Conservation (phyloP, 441 rosid genomes). For the Hypseocharis bilobata region DNA sequence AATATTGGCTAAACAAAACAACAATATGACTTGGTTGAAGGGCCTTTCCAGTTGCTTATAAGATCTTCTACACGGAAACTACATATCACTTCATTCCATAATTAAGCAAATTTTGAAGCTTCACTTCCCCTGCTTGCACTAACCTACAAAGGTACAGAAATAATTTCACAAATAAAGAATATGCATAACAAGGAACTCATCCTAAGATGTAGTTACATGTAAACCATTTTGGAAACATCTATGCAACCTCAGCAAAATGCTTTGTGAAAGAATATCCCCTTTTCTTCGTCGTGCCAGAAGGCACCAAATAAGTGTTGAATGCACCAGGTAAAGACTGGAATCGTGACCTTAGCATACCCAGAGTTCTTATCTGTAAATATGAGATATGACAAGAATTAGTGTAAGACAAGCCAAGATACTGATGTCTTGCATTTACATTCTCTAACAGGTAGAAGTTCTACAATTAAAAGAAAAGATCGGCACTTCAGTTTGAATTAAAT, state of each 20-base stretch:
- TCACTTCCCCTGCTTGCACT: constrained; percentile 87
- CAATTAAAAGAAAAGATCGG: too few relatives aligned
- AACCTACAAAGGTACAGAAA: constrained; percentile 42
- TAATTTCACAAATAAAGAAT: constrained; percentile 10
- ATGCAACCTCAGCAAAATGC: constrained; percentile 69
- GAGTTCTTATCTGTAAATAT: constrained; percentile 63
- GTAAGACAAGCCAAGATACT: too few relatives aligned
- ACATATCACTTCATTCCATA: constrained; percentile 95
- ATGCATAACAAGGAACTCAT: constrained; percentile 11
- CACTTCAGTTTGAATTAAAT: too few relatives aligned
- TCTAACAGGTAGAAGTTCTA: too few relatives aligned
- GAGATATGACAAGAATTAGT: not conserved
- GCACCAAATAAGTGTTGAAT: constrained; percentile 79
- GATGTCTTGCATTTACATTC: too few relatives aligned
- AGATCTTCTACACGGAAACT: constrained; percentile 98
- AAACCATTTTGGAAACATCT: constrained; percentile 15
- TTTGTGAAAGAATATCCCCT: constrained; percentile 82
- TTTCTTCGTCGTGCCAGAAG: constrained; percentile 66
- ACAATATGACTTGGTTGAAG: constrained; percentile 15
- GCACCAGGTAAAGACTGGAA: constrained; percentile 96
- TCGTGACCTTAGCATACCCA: constrained; percentile 94
- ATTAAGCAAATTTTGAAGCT: constrained; percentile 96
- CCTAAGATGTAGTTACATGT: not conserved
- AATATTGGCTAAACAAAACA: constrained; percentile 9
- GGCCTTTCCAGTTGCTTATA: constrained; percentile 80